Conservation (phyloP, 73 alveolate genomes). For the Stentor roeselii region DNA sequence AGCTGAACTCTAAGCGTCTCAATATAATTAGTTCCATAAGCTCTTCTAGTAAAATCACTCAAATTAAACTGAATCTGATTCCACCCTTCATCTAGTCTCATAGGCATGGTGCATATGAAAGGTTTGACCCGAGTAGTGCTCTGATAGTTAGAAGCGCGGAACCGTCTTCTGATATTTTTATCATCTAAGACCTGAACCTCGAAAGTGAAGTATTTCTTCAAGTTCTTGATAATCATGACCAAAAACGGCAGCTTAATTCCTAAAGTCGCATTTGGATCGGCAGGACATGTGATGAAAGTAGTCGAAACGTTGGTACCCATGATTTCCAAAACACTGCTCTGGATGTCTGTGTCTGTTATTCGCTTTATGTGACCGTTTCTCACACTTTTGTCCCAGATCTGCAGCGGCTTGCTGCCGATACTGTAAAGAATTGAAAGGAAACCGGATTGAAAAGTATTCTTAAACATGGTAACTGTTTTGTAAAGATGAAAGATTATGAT, state of each 20-base stretch:
- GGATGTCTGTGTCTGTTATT: constrained; percentile 86
- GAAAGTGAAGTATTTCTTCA: constrained; percentile 86
- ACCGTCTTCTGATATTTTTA: constrained; percentile 83
- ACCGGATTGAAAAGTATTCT: constrained; percentile 83
- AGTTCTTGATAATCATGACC: constrained; percentile 80
- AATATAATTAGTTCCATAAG: constrained; percentile 85
- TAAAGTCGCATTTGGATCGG: constrained; percentile 76
- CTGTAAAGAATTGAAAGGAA: constrained; percentile 79
- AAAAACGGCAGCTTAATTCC: constrained; percentile 88
- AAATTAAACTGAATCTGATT: constrained; percentile 88
- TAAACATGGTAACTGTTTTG: too few species aligned
- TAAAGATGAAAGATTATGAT: too few species aligned
- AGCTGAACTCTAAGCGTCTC: constrained; percentile 85
- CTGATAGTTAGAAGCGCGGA: constrained; percentile 90
- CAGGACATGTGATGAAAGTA: constrained; percentile 76
- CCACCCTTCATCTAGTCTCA: too few species aligned
- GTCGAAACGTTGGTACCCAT: constrained; percentile 90
- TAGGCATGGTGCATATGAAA: too few species aligned
- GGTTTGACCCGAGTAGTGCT: constrained; percentile 79
- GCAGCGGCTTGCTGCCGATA: constrained; percentile 83
- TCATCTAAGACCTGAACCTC: constrained; percentile 92
- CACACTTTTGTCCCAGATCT: constrained; percentile 79
- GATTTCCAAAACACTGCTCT: constrained; percentile 77
- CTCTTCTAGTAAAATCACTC: too few species aligned
- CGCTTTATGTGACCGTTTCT: constrained; percentile 88